phyloP scores from a whole-genome alignment of 2,329 filamentous ascomycete species.

The Lojkania enalia region DNA sequence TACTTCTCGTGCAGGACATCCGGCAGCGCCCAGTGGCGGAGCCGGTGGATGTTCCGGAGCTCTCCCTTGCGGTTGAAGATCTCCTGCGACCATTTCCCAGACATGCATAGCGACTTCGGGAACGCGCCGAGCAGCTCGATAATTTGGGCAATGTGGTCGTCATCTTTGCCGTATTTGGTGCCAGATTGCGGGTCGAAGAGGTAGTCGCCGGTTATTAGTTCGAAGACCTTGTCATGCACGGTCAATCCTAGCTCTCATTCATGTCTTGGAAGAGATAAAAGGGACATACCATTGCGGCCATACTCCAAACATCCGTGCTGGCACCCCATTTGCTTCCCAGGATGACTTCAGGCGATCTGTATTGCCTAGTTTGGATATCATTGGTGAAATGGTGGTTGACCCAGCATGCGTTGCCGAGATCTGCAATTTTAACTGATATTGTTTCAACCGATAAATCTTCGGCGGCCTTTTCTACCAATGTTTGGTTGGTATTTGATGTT shows the following conservation, averaged over 20 bases:
- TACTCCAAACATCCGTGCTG: slow-evolving; percentile 99
- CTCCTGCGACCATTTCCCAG: slow-evolving; percentile 96
- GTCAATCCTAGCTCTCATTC: slow-evolving; percentile 15
- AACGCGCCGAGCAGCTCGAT: slow-evolving; percentile 95
- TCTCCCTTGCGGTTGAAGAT: slow-evolving; percentile 99
- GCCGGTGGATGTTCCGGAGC: slow-evolving; percentile 92
- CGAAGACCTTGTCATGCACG: slow-evolving; percentile 85
- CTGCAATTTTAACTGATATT: slow-evolving; percentile 98
- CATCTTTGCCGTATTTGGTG: slow-evolving; percentile 98
- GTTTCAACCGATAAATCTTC: slow-evolving; percentile 69
- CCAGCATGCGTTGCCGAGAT: slow-evolving; percentile 98
- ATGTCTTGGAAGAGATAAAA: not conserved
- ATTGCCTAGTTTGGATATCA: slow-evolving; percentile 97
- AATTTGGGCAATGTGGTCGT: slow-evolving; percentile 98
- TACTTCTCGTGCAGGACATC: slow-evolving; percentile 97
- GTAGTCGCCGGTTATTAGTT: slow-evolving; percentile 97
- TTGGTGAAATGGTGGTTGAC: slow-evolving; percentile 99
- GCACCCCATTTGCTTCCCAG: slow-evolving; percentile 97
- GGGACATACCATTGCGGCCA: slow-evolving; percentile 89
- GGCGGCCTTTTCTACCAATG: slow-evolving; percentile 61
- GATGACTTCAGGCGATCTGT: slow-evolving; percentile 95
- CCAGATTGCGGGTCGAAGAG: slow-evolving; percentile 98
- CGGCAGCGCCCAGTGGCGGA: slow-evolving; percentile 92
- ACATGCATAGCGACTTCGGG: slow-evolving; percentile 86
- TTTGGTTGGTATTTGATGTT: slow-evolving; percentile 50